Base-by-base conservation (phyloP, 495 filamentous ascomycete species). In the Cladorrhinum samala region DNA sequence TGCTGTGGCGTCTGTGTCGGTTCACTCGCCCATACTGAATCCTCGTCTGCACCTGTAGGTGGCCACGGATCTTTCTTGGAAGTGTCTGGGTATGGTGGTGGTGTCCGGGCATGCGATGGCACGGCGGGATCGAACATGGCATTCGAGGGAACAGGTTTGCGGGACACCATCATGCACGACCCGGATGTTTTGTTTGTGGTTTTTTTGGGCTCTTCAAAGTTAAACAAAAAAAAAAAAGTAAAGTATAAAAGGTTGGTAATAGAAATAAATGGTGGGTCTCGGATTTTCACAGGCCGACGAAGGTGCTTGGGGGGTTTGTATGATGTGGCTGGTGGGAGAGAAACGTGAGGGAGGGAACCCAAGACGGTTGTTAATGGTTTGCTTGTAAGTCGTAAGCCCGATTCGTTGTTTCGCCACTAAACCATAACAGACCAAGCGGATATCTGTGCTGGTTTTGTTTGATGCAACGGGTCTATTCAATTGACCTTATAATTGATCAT, bases 141-240 rank as follows among this genome's bases (percentile, higher is more conserved):
- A 51, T 57, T 52, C 23, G 56, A 47, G 21, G 74, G 65, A 38
- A 72, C 49, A 36, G 77, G 73, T 49, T 77, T 77, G 41, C 63
- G 49, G 17, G 53, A 41, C 13, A 66, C 60, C 63, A 66, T 66
- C 13, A 39, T 23, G 38, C 24, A 42, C 16, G 0, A 11, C 5
- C 24, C 5, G 24, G 7, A 46, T 3, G 24, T 24, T 14, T 18
- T 11, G 21, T 18, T 19, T 8, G 21, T 47, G 24, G 11, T 16
- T 6, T 24, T 17, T 2, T 13, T 45, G 9, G 8, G 16, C 2
- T 14, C 18, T 14, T 7, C 0, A 21, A 19, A 21, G 4, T 9
- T 7, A 20, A 24, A 47, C 14, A 25, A n/a, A 45, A n/a, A 47
- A 8, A 4, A 8, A 33, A n/a, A 16, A 6, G 45, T 5, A 7